Evolutionary conservation across 1,139 yeast species (phyloP).

Genomic region (Lodderomyces jiufengensis): DNA sequence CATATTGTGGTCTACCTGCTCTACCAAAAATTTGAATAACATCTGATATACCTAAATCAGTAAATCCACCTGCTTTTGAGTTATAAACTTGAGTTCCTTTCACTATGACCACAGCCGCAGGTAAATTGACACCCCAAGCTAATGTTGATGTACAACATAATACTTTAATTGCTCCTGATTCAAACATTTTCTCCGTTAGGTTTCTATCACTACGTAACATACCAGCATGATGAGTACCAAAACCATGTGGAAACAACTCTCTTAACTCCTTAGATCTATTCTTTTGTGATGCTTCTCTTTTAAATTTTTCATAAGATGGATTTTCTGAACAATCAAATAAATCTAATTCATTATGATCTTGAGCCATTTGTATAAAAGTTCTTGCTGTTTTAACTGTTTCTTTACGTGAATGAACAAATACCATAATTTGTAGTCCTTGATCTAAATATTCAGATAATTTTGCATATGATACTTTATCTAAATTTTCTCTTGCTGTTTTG

Average conservation of each 20-base stretch:
- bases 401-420: conserved; percentile 92
- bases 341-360: conserved; percentile 49
- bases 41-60: conserved; percentile 92
- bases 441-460: conserved; percentile 65
- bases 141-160: conserved; percentile 95
- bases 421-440: conserved; percentile 89
- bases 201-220: conserved; percentile 91
- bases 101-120: conserved; percentile 95
- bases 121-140: conserved; percentile 99
- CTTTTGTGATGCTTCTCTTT: conserved; percentile 62
- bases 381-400: conserved; percentile 86
- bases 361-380: conserved; percentile 68
- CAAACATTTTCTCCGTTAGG: conserved; percentile 82
- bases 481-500: conserved; percentile 67
- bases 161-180: conserved; percentile 82
- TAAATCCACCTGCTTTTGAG: conserved; percentile 90
- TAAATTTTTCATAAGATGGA: conserved; percentile 43
- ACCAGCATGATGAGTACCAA: conserved; percentile 98
- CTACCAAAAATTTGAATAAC: conserved; percentile 98
- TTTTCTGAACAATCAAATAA: conserved; percentile 61
- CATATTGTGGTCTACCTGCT: conserved; percentile 98
- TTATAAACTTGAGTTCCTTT: conserved; percentile 97
- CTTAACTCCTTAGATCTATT: conserved; percentile 75
- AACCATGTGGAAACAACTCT: conserved; percentile 78
- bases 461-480: conserved; percentile 75